Percentiles rank a stretch among this genome's conserved stretches.
Evolutionary conservation across 441 rosid species (phyloP).

Genomic region (Viola pubescens): DNA sequence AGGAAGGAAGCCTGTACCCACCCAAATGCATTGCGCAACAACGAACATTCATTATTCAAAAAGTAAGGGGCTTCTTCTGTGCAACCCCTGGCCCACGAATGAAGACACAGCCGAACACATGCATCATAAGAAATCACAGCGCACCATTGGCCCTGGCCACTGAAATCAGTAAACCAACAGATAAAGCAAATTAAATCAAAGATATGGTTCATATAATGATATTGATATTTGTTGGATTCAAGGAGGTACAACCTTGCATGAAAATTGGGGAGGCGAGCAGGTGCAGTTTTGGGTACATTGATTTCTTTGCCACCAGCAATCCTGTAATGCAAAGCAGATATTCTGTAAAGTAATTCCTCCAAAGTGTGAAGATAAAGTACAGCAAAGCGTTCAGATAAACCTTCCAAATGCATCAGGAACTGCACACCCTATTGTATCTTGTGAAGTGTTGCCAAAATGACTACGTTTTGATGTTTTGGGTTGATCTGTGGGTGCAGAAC

Average conservation of each 20-base stretch:
- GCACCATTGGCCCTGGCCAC: slow-evolving; percentile 80
- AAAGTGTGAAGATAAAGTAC: slow-evolving; percentile 1
- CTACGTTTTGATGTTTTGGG: slow-evolving; percentile 14
- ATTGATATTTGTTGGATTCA: neutral
- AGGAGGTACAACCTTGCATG: slow-evolving; percentile 51
- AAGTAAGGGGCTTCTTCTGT: slow-evolving; percentile 70
- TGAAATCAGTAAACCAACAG: slow-evolving; percentile 23
- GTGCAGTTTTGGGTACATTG: slow-evolving; percentile 26
- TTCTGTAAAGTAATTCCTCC: neutral
- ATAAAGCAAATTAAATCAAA: neutral
- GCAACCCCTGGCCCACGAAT: slow-evolving; percentile 72
- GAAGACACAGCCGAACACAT: slow-evolving; percentile 78
- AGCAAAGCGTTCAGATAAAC: slow-evolving; percentile 21
- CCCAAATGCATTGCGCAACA: slow-evolving; percentile 72
- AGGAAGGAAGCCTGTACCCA: slow-evolving; percentile 26
- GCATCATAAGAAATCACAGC: slow-evolving; percentile 85
- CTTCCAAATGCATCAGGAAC: slow-evolving; percentile 28
- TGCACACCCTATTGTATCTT: slow-evolving; percentile 15
- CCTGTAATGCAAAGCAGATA: slow-evolving; percentile 25
- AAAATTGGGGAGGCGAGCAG: slow-evolving; percentile 62
- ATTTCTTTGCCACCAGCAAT: slow-evolving; percentile 25
- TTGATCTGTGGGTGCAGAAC: slow-evolving; percentile 11
- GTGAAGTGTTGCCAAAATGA: slow-evolving; percentile 4
- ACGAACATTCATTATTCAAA: slow-evolving; percentile 61
- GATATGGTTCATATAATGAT: neutral